Conservation (phyloP, 306 rosid genomes). For the Cucurbita pepo region DNA sequence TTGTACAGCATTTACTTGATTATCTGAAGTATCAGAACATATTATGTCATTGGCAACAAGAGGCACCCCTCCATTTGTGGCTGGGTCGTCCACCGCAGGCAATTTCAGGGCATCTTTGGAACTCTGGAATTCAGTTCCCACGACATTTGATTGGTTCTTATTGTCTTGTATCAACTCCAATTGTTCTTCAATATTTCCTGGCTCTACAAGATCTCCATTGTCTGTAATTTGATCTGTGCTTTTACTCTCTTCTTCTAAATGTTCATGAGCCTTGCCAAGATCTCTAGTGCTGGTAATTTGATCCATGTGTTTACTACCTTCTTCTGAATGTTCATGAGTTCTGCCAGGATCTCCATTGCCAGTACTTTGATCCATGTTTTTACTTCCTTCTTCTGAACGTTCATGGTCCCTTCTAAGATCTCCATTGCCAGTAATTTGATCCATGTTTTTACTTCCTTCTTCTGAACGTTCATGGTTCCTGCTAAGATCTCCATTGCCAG, state of each 20-base stretch:
- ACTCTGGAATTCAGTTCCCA: constrained; percentile 4
- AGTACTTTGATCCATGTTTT: not conserved
- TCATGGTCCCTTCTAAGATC: too few species aligned
- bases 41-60: not conserved
- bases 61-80: constrained; percentile 13
- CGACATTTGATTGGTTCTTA: not conserved
- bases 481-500: too few species aligned
- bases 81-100: constrained; percentile 10
- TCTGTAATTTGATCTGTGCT: not conserved
- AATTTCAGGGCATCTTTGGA: constrained; percentile 2
- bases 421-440: too few species aligned
- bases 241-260: not conserved
- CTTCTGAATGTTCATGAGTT: not conserved
- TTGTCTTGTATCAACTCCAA: not conserved
- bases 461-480: too few species aligned
- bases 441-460: too few species aligned
- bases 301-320: not conserved
- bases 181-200: not conserved
- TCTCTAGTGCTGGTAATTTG: not conserved
- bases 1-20: not conserved
- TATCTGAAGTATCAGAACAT: not conserved
- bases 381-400: not conserved
- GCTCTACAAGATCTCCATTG: constrained; percentile 6
- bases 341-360: constrained; percentile 1
- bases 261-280: not conserved